A percentile compares a stretch with the other conserved stretches of the same genome.
phyloP scores from a whole-genome alignment of 441 rosid species.

The Arabidopsis lyrata region DNA sequence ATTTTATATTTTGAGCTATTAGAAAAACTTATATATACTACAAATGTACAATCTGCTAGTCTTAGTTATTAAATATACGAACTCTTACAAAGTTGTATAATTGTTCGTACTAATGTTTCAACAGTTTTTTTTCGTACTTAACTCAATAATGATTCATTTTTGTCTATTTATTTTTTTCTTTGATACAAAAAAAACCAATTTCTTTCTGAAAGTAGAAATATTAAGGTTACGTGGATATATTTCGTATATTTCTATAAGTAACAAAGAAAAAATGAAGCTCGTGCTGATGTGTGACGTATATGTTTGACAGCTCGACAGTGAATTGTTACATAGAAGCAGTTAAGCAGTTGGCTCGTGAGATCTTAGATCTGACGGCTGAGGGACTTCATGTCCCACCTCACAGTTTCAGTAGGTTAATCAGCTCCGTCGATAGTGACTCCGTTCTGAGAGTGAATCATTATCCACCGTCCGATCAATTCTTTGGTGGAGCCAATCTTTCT shows the following conservation, averaged over 20 bases:
- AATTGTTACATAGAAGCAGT: constrained; percentile 71
- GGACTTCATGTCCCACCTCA: constrained; percentile 61
- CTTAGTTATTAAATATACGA: not conserved
- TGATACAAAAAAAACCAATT: not conserved
- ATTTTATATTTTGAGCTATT: not conserved
- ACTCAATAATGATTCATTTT: constrained; percentile 2
- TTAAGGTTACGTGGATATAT: constrained; percentile 32
- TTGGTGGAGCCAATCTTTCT: constrained; percentile 27
- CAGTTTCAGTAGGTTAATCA: constrained; percentile 69
- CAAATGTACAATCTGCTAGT: not conserved
- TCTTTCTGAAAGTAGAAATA: constrained; percentile 42
- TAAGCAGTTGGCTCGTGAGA: constrained; percentile 67
- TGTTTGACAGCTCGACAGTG: constrained; percentile 65
- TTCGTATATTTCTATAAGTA: constrained; percentile 15
- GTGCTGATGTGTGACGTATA: constrained; percentile 29
- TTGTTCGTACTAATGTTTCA: not conserved
- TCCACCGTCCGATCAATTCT: constrained; percentile 51
- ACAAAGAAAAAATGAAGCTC: not conserved
- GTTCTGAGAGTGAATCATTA: constrained; percentile 84
- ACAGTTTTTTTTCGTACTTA: constrained; percentile 12
- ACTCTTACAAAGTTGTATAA: not conserved
- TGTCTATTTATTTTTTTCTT: not conserved
- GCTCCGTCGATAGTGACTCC: constrained; percentile 68
- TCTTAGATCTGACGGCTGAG: constrained; percentile 77
- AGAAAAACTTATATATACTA: not conserved